A percentile compares a stretch with the other conserved stretches of the same genome.
Evolutionary conservation across 495 filamentous ascomycete species (phyloP).

Genomic region (Aspergillus sclerotioniger): DNA sequence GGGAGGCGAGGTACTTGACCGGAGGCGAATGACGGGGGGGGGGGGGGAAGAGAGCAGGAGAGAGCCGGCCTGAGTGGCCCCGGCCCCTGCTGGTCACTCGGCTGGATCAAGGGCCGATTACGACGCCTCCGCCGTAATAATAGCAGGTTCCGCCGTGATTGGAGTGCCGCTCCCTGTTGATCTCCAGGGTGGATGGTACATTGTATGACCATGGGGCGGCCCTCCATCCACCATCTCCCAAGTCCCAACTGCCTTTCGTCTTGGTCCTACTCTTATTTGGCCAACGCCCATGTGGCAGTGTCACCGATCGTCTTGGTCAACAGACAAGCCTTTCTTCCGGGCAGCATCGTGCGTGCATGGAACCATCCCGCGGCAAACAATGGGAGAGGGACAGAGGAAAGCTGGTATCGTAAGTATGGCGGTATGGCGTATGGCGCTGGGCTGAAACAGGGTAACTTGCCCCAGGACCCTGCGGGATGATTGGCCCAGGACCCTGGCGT

Average conservation of each 20-base stretch:
- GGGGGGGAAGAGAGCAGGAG: no score
- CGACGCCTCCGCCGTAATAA: not conserved
- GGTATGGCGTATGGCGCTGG: not conserved
- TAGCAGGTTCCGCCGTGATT: not conserved
- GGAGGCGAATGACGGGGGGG: not conserved
- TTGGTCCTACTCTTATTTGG: no score
- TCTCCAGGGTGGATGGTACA: not conserved
- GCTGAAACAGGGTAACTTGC: not conserved
- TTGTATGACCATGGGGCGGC: not conserved
- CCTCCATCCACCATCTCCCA: not conserved
- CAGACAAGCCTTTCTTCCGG: no score
- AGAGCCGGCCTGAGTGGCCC: no score
- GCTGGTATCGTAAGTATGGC: not conserved
- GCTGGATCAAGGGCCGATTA: not conserved
- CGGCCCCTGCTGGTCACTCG: not conserved
- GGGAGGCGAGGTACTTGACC: not conserved
- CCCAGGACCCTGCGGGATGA: slow-evolving; percentile 4
- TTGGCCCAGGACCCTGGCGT: slow-evolving; percentile 6
- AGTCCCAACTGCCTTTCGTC: not conserved
- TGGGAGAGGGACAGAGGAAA: no score
- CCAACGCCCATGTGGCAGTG: not conserved
- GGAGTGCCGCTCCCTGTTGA: not conserved
- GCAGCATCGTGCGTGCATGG: no score
- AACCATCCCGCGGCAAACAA: no score
- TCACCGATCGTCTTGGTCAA: not conserved